Evolutionary conservation across 306 rosid species (phyloP).

Genomic region (Cyamopsis tetragonoloba): DNA sequence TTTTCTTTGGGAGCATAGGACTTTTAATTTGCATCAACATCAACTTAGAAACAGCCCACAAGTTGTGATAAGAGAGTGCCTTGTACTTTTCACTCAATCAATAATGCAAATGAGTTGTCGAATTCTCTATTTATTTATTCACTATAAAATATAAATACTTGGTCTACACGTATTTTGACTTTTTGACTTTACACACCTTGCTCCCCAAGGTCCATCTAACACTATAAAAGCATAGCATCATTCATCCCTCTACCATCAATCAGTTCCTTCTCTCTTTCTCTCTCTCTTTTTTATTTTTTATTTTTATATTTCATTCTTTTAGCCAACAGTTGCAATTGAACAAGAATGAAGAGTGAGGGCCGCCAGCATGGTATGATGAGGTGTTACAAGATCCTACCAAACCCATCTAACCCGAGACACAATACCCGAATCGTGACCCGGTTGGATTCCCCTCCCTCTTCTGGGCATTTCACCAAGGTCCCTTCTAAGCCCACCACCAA

Average conservation of each 20-base stretch:
- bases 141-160: conserved; percentile 16
- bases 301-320: not conserved
- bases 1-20: no score
- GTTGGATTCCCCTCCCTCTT: conserved; percentile 43
- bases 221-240: not conserved
- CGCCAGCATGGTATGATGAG: conserved; percentile 80
- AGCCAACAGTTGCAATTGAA: conserved; percentile 3
- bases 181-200: conserved; percentile 31
- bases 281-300: no score
- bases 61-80: no score
- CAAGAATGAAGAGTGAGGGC: conserved; percentile 74
- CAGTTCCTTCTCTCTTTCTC: not conserved
- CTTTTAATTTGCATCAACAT: no score
- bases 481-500: conserved; percentile 60
- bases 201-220: conserved; percentile 33
- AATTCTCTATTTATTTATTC: not conserved
- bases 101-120: conserved; percentile 17
- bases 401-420: conserved; percentile 39
- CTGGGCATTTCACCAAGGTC: conserved; percentile 58
- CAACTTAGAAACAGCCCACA: no score
- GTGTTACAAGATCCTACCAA: conserved; percentile 44
- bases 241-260: not conserved
- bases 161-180: conserved; percentile 45
- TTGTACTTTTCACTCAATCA: not conserved
- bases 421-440: conserved; percentile 30